These are phyloP conservation scores for Cornus suecica DNA, from an alignment of 148 eudicot genomes.

Conservation along the genomic window DNA sequence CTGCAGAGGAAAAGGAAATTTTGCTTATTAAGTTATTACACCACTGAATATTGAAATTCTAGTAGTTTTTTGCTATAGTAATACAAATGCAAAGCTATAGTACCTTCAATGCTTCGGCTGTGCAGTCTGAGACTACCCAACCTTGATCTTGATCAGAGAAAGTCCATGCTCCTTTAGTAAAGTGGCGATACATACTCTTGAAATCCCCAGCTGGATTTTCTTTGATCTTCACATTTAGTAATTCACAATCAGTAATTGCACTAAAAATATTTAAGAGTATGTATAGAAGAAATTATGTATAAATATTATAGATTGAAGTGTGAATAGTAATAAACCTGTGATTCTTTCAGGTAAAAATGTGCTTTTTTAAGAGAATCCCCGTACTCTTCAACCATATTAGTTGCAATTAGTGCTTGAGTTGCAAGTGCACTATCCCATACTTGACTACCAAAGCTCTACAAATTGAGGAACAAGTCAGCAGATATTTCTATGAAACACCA, in stretches of 20 bases:
- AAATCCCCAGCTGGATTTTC: conserved; percentile 3
- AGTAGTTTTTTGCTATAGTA: not conserved
- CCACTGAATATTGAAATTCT: not conserved
- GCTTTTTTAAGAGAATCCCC: conserved; percentile 5
- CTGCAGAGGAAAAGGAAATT: not conserved
- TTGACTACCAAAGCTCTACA: conserved; percentile 26
- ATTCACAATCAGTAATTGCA: not conserved
- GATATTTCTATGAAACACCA: not conserved
- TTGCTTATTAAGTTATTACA: not conserved
- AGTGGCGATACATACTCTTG: not conserved
- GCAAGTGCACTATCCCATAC: conserved; percentile 19
- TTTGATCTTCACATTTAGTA: not conserved
- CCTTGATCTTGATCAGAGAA: conserved; percentile 12
- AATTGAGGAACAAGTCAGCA: not conserved
- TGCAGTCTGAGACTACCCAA: conserved; percentile 10
- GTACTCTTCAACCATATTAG: conserved; percentile 2
- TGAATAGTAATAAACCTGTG: conserved; percentile 6
- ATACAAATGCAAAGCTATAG: not conserved
- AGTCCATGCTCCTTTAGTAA: conserved; percentile 11
- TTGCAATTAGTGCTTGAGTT: conserved; percentile 17
- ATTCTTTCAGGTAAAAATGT: conserved; percentile 9
- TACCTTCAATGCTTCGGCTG: conserved; percentile 4
- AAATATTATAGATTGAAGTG: not conserved
- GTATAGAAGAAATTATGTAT: not conserved
- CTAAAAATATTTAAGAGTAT: no score